Conservation (phyloP, 202 grass and related monocot species). For the Zoysia matrella region DNA sequence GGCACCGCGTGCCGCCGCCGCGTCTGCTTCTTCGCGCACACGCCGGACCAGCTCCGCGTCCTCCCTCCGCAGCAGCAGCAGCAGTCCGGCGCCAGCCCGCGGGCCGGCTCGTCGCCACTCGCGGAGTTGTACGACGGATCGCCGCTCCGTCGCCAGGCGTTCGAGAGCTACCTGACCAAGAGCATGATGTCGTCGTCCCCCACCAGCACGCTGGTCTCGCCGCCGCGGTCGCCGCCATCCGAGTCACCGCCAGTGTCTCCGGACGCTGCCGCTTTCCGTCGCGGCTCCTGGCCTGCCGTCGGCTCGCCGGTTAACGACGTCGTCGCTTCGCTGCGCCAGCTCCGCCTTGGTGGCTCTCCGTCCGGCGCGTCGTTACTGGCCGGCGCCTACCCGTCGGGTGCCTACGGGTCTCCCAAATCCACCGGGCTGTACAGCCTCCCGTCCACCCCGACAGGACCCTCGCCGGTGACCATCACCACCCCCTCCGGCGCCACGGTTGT, state of each 20-base stretch:
- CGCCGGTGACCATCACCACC: constrained; percentile 11
- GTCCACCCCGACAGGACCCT: not conserved
- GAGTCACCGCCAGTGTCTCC: constrained; percentile 83
- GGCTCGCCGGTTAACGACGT: no score
- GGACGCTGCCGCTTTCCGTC: constrained; percentile 17
- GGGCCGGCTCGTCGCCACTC: constrained; percentile 32
- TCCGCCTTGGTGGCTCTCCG: constrained; percentile 60
- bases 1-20: constrained; percentile 29
- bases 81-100: constrained; percentile 31
- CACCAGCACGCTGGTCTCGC: constrained; percentile 71
- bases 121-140: constrained; percentile 87
- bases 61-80: constrained; percentile 14
- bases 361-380: constrained; percentile 31
- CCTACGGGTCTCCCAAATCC: constrained; percentile 53
- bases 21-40: no score
- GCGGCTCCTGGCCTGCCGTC: no score
- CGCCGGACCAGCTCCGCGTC: constrained; percentile 53
- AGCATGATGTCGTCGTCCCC: constrained; percentile 63
- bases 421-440: constrained; percentile 67
- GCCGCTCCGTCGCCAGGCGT: constrained; percentile 61
- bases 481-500: constrained; percentile 17
- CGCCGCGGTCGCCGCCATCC: constrained; percentile 57
- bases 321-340: constrained; percentile 33
- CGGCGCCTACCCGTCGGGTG: constrained; percentile 27
- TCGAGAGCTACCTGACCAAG: constrained; percentile 60